Percentiles rank a stretch among this genome's conserved stretches.
phyloP scores from a whole-genome alignment of 768 basidiomycete species.

The Pisolithus microcarpus region DNA sequence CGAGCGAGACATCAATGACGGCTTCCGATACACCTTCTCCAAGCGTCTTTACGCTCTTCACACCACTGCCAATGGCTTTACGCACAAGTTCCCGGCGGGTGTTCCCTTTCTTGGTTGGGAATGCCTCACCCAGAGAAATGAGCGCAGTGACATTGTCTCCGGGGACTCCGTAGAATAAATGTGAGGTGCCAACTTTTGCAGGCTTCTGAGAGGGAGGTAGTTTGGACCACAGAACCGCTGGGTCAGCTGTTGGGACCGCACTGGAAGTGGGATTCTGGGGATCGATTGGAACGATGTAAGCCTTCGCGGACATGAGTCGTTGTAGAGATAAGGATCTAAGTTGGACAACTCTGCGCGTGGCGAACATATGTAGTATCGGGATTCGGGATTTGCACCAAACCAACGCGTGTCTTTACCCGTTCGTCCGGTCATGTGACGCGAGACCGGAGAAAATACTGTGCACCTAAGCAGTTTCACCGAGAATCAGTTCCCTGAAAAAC shows the following conservation, averaged over 20 bases:
- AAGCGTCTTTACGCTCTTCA: constrained; percentile 58
- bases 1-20: constrained; percentile 52
- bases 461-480: no score
- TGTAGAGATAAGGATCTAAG: constrained; percentile 17
- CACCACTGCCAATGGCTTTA: constrained; percentile 63
- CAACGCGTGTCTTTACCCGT: neutral
- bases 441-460: no score
- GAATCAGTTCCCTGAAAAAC: no score
- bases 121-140: constrained; percentile 53
- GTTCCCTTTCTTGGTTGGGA: constrained; percentile 36
- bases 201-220: constrained; percentile 42
- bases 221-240: constrained; percentile 46
- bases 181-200: constrained; percentile 55
- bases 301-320: constrained; percentile 45
- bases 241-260: constrained; percentile 33
- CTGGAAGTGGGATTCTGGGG: constrained; percentile 30
- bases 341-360: constrained; percentile 8
- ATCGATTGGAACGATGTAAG: constrained; percentile 54
- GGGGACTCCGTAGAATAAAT: constrained; percentile 57
- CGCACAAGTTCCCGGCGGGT: constrained; percentile 60
- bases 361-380: constrained; percentile 15
- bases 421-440: neutral
- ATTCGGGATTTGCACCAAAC: constrained; percentile 5
- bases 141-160: constrained; percentile 41
- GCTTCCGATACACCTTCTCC: constrained; percentile 58